phyloP scores from a whole-genome alignment of 441 rosid species.

The Populus hybrid region DNA sequence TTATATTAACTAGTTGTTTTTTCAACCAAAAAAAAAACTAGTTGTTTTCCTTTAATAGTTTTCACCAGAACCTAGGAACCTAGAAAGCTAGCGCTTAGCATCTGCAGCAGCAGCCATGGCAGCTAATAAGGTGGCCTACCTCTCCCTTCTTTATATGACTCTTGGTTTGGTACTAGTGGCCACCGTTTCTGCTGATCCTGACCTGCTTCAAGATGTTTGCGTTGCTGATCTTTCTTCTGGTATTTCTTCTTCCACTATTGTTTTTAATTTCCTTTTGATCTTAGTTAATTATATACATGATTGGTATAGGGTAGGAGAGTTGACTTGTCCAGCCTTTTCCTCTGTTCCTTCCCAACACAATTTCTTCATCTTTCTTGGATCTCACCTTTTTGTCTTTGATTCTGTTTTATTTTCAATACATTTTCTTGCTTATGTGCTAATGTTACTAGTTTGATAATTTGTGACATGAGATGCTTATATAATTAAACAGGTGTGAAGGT shows the following conservation, averaged over 20 bases:
- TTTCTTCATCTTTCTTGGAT: background rate
- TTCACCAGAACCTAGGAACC: background rate
- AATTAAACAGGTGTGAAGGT: conserved; percentile 31
- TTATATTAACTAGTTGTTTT: background rate
- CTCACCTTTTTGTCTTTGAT: background rate
- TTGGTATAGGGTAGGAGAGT: background rate
- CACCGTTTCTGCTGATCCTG: conserved; percentile 42
- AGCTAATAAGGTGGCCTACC: background rate
- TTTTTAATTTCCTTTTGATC: background rate
- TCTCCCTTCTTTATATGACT: conserved; percentile 7
- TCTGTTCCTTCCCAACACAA: background rate
- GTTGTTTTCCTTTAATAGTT: background rate
- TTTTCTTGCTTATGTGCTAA: background rate
- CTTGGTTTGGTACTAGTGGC: conserved; percentile 22
- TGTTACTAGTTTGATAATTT: too few species aligned
- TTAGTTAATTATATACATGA: background rate
- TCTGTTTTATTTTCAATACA: background rate
- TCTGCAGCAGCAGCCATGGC: conserved; percentile 10
- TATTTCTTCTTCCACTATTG: background rate
- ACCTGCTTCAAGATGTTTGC: conserved; percentile 58
- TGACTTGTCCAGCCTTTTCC: background rate
- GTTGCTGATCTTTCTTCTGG: conserved; percentile 51
- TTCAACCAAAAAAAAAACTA: background rate
- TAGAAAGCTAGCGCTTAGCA: background rate
- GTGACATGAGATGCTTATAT: background rate